A percentile compares a stretch with the other conserved stretches of the same genome.
Conservation (phyloP, 345 rosid genomes). For the Arabis alpina region DNA sequence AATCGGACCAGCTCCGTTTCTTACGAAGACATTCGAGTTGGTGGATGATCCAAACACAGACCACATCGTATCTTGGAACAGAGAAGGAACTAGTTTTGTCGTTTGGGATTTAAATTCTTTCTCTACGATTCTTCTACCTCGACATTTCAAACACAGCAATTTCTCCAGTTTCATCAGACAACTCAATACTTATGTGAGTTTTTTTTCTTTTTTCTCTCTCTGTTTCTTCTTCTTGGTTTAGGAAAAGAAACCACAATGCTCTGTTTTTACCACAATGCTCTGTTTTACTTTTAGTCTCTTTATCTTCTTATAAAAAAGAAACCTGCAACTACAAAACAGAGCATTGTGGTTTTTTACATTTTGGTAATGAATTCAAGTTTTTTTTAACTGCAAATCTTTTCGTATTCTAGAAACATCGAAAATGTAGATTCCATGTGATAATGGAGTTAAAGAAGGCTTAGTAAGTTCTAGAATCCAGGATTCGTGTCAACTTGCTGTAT, state of each 20-base stretch:
- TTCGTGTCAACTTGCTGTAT: conserved; percentile 26
- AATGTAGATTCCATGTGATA: conserved; percentile 23
- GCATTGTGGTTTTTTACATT: background rate
- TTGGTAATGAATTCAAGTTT: conserved; percentile 10
- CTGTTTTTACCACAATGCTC: conserved; percentile 19
- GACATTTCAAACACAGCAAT: conserved; percentile 59
- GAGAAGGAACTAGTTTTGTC: conserved; percentile 56
- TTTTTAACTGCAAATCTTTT: conserved; percentile 3
- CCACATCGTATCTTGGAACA: conserved; percentile 79
- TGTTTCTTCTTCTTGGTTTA: background rate
- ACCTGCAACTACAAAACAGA: background rate
- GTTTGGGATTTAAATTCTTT: conserved; percentile 57
- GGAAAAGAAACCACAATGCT: background rate
- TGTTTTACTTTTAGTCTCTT: background rate
- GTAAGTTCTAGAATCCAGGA: conserved; percentile 36
- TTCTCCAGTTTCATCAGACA: conserved; percentile 66
- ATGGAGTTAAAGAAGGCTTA: conserved; percentile 35
- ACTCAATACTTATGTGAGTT: conserved; percentile 62
- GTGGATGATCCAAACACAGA: conserved; percentile 75
- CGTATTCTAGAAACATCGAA: conserved; percentile 38
- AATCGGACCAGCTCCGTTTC: conserved; percentile 83
- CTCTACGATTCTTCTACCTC: conserved; percentile 49
- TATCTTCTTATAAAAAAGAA: too few relatives aligned
- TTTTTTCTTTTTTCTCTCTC: background rate
- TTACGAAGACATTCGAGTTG: conserved; percentile 82